A percentile compares a stretch with the other conserved stretches of the same genome.
Evolutionary conservation across 2,329 filamentous ascomycete species (phyloP).

Genomic region (Ophioceras dolichostomum): DNA sequence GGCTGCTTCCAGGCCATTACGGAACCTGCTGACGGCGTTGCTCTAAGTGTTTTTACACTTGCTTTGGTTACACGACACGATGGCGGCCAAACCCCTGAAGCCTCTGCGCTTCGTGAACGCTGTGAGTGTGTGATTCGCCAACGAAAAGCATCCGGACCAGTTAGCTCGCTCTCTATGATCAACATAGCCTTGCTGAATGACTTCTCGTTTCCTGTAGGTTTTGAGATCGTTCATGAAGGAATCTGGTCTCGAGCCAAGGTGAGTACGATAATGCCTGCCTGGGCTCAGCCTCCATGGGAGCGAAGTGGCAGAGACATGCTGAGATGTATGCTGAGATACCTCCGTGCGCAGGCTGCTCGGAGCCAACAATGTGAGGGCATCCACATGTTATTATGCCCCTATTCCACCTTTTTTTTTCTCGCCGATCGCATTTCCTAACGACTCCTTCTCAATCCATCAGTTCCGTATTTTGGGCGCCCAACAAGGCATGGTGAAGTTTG

Average conservation of each 20-base stretch:
- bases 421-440: not conserved
- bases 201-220: no score
- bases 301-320: no score
- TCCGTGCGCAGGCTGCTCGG: slow-evolving; percentile 23
- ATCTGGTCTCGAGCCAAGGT: slow-evolving; percentile 86
- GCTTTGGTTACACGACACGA: slow-evolving; percentile 5
- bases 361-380: slow-evolving; percentile 12
- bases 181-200: no score
- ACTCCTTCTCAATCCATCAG: no score
- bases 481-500: slow-evolving; percentile 61
- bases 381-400: not conserved
- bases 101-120: slow-evolving; percentile 19
- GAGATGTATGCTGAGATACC: not conserved
- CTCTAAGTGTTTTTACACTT: no score
- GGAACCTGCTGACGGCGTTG: no score
- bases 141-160: no score
- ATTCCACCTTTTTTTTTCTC: not conserved
- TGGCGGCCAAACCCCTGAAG: slow-evolving; percentile 14
- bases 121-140: no score
- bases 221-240: slow-evolving; percentile 75
- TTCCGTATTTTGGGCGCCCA: slow-evolving; percentile 53
- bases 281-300: not conserved
- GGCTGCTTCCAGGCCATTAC: no score
- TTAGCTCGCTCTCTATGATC: no score
- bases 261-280: slow-evolving; percentile 10